Base-by-base conservation (phyloP, 176 grass and related monocot species). In the Saccharum spontaneum region DNA sequence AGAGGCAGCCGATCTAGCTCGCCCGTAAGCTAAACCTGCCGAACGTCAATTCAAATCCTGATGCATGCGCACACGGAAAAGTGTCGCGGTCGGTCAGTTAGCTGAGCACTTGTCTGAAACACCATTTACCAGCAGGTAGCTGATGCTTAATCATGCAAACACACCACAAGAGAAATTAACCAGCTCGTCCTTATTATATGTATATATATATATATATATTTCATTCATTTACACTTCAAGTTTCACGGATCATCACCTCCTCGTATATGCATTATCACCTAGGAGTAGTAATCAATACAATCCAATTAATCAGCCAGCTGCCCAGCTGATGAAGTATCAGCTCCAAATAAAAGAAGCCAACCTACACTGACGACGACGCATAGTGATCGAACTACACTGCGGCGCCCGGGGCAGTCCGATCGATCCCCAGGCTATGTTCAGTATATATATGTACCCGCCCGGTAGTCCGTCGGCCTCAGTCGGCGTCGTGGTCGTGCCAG, bases 401-500 rank as follows among this genome's bases (percentile, higher is more conserved):
- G 20, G 54, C 49, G 55, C 0, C 20, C 20, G 55, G 55, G 55
- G 8, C 22, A 59, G 55, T 59, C 55, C 57, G 57, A 61, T 61
- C 22, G n/a, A 61, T 61, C 22, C 9, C 22, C 55, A 60, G 55
- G 20, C 54, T 23, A 9, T 50, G 3, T 50, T 50, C 48, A 50
- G 48, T 57, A n/a, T 57, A n/a, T n/a, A 10, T 59, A 10, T 59
- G 20, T n/a, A 59, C 55, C 55, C 2, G 20, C 8, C 44, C 20
- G 54, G 55, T 59, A 59, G 20, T 16, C 15, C 49, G 2, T 62
- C n/a, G 28, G 28, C 13, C 22, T 92, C 87, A 94, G 86, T 94
- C 89, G 38, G 91, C 87, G 73, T 89, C 84, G 22, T 88, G 89
- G 54, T 90, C 82, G 75, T 82, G 87, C 94, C 94, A 97, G 87